Base-by-base conservation (phyloP, 202 grass and related monocot genomes). In the Cymbopogon flexuosus region DNA sequence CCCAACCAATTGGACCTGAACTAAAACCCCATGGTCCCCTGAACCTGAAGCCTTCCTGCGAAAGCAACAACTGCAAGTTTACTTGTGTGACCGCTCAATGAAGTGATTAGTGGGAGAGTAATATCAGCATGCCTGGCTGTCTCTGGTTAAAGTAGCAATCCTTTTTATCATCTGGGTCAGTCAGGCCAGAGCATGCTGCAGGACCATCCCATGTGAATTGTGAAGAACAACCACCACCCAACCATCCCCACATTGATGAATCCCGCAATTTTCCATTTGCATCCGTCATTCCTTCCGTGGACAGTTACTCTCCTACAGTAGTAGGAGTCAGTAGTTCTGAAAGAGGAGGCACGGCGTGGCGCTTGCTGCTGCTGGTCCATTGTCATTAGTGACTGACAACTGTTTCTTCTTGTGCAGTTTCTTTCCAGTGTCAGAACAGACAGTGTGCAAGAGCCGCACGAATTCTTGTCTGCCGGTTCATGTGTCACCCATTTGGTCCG, bases 381-480 rank as follows among this genome's bases (percentile, higher is more conserved):
- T 43, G 58, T 19, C 40, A 31, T 10, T 8, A 8, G 7, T 21
- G 18, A 56, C 31, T 22, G 54, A 78, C 47, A 39, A 9, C 12
- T 47, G 45, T 15, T 14, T 11, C 36, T 75, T 59, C 8, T 61
- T n/a, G 30, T 57, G 34, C 31, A 24, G n/a, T 35, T 65, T 65
- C 62, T 68, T 5, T 11, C 39, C 1, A 42, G 60, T 57, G 22
- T 54, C 51, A 56, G 18, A 3, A 21, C 66, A 78, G 52, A 52
- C 51, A 63, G 24, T 12, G 13, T 3, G 1, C n/a, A 51, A n/a
- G 60, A 62, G 31, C 31, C 49, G 66, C 67, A 78, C 61, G 10
- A 65, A 34, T 54, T 57, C 69, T 36, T 79, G 57, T 65, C 56
- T 31, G 41, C 69, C 78, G 67, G 8, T 56, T 56, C 18, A 56